Evolutionary conservation across 805 yeast genomes (phyloP).

Genomic region (Yarrowia phangngaensis): DNA sequence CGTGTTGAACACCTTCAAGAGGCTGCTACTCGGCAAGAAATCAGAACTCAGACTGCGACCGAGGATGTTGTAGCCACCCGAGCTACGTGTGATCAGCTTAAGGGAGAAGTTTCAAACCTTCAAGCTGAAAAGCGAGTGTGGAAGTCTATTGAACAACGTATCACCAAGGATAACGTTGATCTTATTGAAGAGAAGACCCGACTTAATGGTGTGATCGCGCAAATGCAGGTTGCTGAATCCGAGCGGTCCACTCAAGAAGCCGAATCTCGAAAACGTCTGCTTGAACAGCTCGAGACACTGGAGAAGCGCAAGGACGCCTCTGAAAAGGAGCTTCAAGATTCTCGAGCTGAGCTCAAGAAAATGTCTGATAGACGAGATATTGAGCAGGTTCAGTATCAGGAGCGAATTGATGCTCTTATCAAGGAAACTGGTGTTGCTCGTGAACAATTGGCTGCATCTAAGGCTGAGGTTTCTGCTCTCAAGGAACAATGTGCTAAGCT

Average conservation of each 20-base stretch:
- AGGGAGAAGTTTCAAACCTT: constrained; percentile 48
- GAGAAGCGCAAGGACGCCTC: constrained; percentile 46
- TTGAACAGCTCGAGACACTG: constrained; percentile 49
- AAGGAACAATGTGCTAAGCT: constrained; percentile 41
- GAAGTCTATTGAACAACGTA: constrained; percentile 48
- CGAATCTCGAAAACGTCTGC: constrained; percentile 50
- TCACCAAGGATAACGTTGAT: constrained; percentile 51
- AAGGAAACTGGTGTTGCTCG: constrained; percentile 45
- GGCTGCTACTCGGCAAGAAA: constrained; percentile 47
- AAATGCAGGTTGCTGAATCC: constrained; percentile 55
- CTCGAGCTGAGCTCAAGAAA: constrained; percentile 51
- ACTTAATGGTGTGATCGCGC: constrained; percentile 54
- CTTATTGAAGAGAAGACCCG: constrained; percentile 57
- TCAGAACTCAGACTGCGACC: constrained; percentile 46
- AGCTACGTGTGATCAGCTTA: constrained; percentile 45
- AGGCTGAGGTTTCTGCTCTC: constrained; percentile 42
- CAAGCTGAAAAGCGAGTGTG: constrained; percentile 54
- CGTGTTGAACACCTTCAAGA: constrained; percentile 45
- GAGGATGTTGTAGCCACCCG: constrained; percentile 57
- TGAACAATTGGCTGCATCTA: constrained; percentile 45
- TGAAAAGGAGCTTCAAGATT: constrained; percentile 48
- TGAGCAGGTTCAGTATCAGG: constrained; percentile 55
- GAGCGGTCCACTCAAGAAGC: constrained; percentile 56
- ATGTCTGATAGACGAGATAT: constrained; percentile 53
- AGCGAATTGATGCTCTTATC: constrained; percentile 55